Percentiles rank a stretch among this genome's conserved stretches.
Evolutionary conservation across 345 rosid genomes (phyloP).

Genomic region (Draba incana): DNA sequence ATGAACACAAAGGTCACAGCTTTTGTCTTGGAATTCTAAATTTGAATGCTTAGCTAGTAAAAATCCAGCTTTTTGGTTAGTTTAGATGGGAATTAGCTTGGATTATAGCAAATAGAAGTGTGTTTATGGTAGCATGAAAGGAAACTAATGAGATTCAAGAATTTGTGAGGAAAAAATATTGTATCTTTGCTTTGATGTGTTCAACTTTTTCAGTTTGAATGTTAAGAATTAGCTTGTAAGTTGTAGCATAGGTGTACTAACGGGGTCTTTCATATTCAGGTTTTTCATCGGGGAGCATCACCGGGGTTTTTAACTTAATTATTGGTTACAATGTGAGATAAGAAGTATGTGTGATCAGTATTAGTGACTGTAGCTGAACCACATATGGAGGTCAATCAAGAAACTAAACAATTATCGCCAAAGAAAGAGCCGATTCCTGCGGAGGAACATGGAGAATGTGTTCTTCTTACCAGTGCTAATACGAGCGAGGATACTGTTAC

Average conservation of each 20-base stretch:
- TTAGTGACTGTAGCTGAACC: conserved; percentile 45
- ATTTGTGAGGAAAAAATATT: background rate
- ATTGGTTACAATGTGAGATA: conserved; percentile 31
- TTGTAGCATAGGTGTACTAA: conserved; percentile 4
- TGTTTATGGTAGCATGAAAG: background rate
- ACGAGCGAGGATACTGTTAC: conserved; percentile 42
- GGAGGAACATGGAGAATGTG: conserved; percentile 38
- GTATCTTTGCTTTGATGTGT: conserved; percentile 11
- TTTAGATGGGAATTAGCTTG: background rate
- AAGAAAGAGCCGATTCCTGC: conserved; percentile 43
- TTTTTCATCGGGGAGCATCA: conserved; percentile 4
- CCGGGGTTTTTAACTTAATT: background rate
- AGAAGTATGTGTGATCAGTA: conserved; percentile 26
- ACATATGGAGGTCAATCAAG: conserved; percentile 49
- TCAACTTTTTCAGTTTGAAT: conserved; percentile 9
- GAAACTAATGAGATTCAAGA: background rate
- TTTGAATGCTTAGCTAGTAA: background rate
- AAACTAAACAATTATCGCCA: conserved; percentile 37
- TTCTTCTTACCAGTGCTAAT: conserved; percentile 39
- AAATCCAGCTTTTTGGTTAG: background rate
- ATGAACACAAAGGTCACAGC: background rate
- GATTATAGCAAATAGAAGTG: background rate
- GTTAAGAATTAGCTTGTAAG: conserved; percentile 7
- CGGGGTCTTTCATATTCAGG: conserved; percentile 24
- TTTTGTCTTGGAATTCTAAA: background rate